Base-by-base conservation (phyloP, 495 filamentous ascomycete genomes). In the Penicillium manginii region DNA sequence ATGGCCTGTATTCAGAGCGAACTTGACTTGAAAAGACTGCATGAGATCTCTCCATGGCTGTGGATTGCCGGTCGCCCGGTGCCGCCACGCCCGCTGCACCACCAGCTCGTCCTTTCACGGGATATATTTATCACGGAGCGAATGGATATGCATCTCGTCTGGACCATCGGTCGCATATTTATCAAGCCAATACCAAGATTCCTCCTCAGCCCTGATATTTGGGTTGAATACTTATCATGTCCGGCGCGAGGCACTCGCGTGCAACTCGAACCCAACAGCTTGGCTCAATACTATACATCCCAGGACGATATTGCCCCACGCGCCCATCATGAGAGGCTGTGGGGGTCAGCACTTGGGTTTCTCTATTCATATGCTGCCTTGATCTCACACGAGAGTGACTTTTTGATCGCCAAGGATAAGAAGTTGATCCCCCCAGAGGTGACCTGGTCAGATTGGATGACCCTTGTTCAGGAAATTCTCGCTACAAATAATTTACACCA, bases 41-140 rank as follows among this genome's bases (percentile, higher is more conserved):
- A 78, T 35, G 43, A 61, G 8, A 59, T 78, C 8, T 60, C 73
- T 43, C 52, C 64, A 29, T 73, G 66, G 50, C 72, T 85, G 18
- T 83, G 83, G 82, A 39, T 84, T 1, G 79, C 70, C 31, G 79
- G 83, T 6, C 68, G 70, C 3, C 79, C 80, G 14, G 68, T 75
- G 60, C 71, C 74, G 2, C 75, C 83, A 2, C 76, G 75, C 12
- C 69, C 79, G 15, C 69, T 84, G 21, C 77, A 83, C 58, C 68
- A 74, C 52, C 81, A 84, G 47, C 37, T 71, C 17, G 53, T 76
- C n/a, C 65, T 79, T 3, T 58, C 59, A 4, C 64, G 79, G 18
- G 62, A 78, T 0, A 78, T 84, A n/a, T 52, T 69, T 14, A 60
- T 80, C 31, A 70, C 73, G 29, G 76, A 82, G 50, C 61, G 65